Conservation (phyloP, 371 early-diverging fungal species). For the Apophysomyces ossiformis region DNA sequence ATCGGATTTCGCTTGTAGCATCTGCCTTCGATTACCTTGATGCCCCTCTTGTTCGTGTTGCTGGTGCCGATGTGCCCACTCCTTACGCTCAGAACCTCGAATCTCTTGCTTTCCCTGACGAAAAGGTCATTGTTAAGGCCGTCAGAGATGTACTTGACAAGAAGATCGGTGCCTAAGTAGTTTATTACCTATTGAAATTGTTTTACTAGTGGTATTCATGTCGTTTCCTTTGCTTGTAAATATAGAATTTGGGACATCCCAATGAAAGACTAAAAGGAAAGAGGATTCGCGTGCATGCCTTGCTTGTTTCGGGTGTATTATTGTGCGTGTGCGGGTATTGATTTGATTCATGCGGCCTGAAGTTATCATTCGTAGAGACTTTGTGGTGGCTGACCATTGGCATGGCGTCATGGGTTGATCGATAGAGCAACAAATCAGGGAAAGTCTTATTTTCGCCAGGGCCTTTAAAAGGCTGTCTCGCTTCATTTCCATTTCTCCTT, state of each 20-base stretch:
- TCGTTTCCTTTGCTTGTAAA: slow-evolving; percentile 8
- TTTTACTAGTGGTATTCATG: slow-evolving; percentile 11
- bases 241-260: slow-evolving; percentile 6
- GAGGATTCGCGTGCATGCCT: background rate
- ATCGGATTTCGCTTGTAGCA: slow-evolving; percentile 30
- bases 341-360: slow-evolving; percentile 5
- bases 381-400: background rate
- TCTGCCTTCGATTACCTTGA: slow-evolving; percentile 97
- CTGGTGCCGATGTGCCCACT: slow-evolving; percentile 98
- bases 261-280: slow-evolving; percentile 5
- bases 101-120: slow-evolving; percentile 86
- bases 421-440: background rate
- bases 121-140: slow-evolving; percentile 82
- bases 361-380: slow-evolving; percentile 2
- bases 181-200: slow-evolving; percentile 10
- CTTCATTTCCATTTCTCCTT: background rate
- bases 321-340: background rate
- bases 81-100: slow-evolving; percentile 99
- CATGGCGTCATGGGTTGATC: slow-evolving; percentile 12
- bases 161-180: slow-evolving; percentile 32
- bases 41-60: slow-evolving; percentile 94
- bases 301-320: no score
- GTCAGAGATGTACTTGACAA: slow-evolving; percentile 65
- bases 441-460: background rate
- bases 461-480: background rate